These are phyloP conservation scores for Fusarium sp. DNA, from an alignment of 2,329 filamentous ascomycete species.

Conservation along the genomic window DNA sequence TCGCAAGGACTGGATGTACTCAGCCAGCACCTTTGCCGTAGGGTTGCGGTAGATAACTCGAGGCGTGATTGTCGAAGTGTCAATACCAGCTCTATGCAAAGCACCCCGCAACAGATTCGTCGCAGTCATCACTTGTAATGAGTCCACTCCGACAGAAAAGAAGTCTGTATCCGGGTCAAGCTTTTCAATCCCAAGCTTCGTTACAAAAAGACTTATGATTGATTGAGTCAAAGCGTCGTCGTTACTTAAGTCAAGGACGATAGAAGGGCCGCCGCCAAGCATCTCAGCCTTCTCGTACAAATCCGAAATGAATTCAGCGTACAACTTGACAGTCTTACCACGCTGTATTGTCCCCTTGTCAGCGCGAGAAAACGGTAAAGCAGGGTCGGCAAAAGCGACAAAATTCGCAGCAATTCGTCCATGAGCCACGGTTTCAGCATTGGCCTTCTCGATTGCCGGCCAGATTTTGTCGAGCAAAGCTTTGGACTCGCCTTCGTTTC, in stretches of 20 bases:
- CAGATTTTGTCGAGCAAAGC: not conserved
- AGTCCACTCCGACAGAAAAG: not conserved
- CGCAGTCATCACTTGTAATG: not conserved
- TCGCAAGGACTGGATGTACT: not conserved
- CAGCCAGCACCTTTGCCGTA: not conserved
- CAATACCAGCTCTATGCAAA: rapidly evolving
- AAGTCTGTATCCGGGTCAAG: not conserved
- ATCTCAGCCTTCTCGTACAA: not conserved
- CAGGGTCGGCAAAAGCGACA: not conserved
- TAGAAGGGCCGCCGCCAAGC: rapidly evolving
- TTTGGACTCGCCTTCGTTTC: rapidly evolving
- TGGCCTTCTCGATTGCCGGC: not conserved
- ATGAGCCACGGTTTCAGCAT: not conserved
- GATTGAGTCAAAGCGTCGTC: not conserved
- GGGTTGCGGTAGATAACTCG: not conserved
- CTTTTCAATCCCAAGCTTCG: not conserved
- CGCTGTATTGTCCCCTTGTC: not conserved
- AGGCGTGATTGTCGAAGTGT: rapidly evolving
- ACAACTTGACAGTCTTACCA: not conserved
- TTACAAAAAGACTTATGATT: not conserved
- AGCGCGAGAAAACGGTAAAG: not conserved
- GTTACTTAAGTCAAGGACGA: not conserved
- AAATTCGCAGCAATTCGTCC: not conserved
- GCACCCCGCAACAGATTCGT: not conserved
- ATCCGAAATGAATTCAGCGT: not conserved